Evolutionary conservation across 495 filamentous ascomycete genomes (phyloP), one percentile per base, ranked within the genome.

Genomic region (Aspergillus saccharolyticus): DNA sequence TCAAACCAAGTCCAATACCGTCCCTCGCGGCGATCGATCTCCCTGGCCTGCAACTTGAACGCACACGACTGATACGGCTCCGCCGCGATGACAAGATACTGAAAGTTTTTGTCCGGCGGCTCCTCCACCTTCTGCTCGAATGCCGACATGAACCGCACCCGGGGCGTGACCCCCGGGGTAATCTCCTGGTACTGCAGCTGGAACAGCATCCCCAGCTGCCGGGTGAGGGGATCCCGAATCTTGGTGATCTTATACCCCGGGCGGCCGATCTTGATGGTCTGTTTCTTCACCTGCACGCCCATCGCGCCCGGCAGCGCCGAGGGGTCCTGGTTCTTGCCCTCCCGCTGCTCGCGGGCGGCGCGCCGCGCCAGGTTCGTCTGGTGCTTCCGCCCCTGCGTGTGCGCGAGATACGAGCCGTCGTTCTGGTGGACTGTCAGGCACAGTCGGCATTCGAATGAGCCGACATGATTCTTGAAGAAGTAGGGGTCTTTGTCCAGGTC

Each of bases 381-480:
- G 70, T 99, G 94, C 79, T 99, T 99, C 63, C 93, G 90, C 49
- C 94, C 94, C 74, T 99, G 94, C 10, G 94, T 99, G 76, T 99
- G 94, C 0, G 94, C 92, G 64, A 99, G 91, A 77, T 99, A 99
- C 53, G 93, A 97, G 62, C 94, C 94, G 77, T 99, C 94, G 74
- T 99, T 99, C 66, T 99, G 94, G 80, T 99, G 94, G n/a, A 97
- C 95, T 2, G 94, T 99, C 28, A 99, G 79, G 65, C 94, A 99
- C 43, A 99, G 87, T 16, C 95, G 90, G 71, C 94, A 99, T 70
- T 99, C 94, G 77, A 97, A 99, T 71, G 87, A 93, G 60, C 94
- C 94, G 61, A 97, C 90, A 66, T 99, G 94, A 78, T 99, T 99
- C 70, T 96, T 96, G 88, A 99, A 97, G 83, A 99, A 96, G 81